Evolutionary conservation across 176 grass and related monocot genomes (phyloP), one percentile per base, ranked within the genome.

Genomic region (Raddia guianensis): DNA sequence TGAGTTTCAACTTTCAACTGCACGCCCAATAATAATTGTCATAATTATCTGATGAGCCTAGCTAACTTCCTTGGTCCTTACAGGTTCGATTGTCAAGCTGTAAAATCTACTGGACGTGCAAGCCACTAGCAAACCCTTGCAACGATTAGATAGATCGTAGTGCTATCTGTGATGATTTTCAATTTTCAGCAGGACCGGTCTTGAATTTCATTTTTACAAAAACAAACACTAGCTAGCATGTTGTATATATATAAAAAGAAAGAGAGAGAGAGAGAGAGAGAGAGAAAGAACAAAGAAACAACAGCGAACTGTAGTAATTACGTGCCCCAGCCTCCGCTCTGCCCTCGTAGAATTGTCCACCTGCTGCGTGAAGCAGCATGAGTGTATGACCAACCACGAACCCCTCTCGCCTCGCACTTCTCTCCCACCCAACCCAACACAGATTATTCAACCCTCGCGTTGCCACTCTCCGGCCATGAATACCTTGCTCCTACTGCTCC

Each of bases 331-430:
- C 11, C 34, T 54, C 45, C 47, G 61, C 20, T 33, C 33, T 61
- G 27, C 51, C 51, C 40, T 49, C 80, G 62, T 18, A 57, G 70
- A 75, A 40, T 57, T 55, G 53, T 53, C 48, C 27, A 76, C 33
- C 65, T 51, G 58, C 32, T 61, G 49, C 18, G 37, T 40, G 37
- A 40, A 40, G 37, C 1, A 40, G 37, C 4, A 40, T 40, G 37
- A 40, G 37, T 59, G 18, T 59, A 61, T 55, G 78, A 67, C 44
- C 59, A 69, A 72, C 73, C 53, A 70, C 53, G 27, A 53, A 87
- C 73, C 50, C 72, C 80, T 91, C 77, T 82, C 83, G 63, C 71
- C 85, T 91, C 62, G 88, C 91, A 91, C 89, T 73, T 83, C 85
- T 85, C 85, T 72, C 58, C 87, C 86, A 90, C 88, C 78, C 86